Percentiles rank a stretch among this genome's conserved stretches.
Conservation (phyloP, 1,139 yeast species). For the Yamadazyma friedrichii region DNA sequence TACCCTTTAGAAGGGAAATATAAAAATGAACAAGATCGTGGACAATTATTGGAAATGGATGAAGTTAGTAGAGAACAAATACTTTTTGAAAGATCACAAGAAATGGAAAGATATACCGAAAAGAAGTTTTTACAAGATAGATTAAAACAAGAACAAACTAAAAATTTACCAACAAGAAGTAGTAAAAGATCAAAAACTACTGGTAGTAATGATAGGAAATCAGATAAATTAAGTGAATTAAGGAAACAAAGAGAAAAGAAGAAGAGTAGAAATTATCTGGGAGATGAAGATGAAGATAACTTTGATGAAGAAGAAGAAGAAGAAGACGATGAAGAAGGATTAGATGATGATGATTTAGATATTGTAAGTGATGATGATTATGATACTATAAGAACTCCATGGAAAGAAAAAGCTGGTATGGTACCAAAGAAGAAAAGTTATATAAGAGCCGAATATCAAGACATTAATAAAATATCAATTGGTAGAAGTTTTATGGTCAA, state of each 20-base stretch:
- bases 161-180: constrained; percentile 23
- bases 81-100: constrained; percentile 88
- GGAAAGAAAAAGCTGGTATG: constrained; percentile 40
- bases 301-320: constrained; percentile 44
- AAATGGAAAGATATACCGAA: constrained; percentile 83
- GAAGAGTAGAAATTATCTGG: constrained; percentile 34
- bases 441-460: constrained; percentile 39
- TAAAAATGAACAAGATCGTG: constrained; percentile 78
- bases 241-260: constrained; percentile 81
- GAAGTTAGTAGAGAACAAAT: constrained; percentile 91
- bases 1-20: constrained; percentile 93
- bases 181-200: constrained; percentile 28
- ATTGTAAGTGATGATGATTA: constrained; percentile 31
- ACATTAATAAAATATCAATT: constrained; percentile 67
- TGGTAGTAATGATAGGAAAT: constrained; percentile 29
- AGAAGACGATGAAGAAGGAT: constrained; percentile 38
- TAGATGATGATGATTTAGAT: constrained; percentile 28
- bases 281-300: constrained; percentile 40
- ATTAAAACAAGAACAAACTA: constrained; percentile 52
- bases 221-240: constrained; percentile 72
- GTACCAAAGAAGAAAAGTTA: constrained; percentile 21
- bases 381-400: constrained; percentile 36
- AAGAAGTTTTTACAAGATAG: constrained; percentile 79
- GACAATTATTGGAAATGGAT: constrained; percentile 65
- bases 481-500: constrained; percentile 76